Evolutionary conservation across 805 yeast genomes (phyloP), one percentile per base, ranked within the genome.

Genomic region (Teunomyces panamensis): DNA sequence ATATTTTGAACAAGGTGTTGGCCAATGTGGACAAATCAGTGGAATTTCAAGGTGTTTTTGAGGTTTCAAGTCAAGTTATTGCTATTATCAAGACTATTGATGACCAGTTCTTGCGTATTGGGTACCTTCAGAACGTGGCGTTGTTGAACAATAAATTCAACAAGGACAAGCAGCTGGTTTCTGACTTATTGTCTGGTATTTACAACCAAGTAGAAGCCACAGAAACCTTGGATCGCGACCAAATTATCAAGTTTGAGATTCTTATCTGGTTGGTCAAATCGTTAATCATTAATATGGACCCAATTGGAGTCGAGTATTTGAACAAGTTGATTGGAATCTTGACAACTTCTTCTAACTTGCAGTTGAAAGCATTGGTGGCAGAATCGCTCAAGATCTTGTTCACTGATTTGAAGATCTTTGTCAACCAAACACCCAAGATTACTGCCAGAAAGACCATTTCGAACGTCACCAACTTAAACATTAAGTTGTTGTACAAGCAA

Each of bases 401-500:
- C 28, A 72, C 83, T n/a, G 91, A 89, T 55, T 74, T 87, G 43
- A 78, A 80, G 13, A 68, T 85, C 5, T 79, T 86, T 46, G 68
- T 74, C 41, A 81, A 79, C 56, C 76, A 65, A 29, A 49, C 58
- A n/a, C 47, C 48, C 17, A 46, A 39, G 7, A 49, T 50, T n/a
- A 58, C 56, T 29, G 55, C 57, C 34, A 52, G 53, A 11, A 73
- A 60, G 54, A 62, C 58, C 33, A 74, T 69, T 5, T 75, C 75
- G 26, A 69, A 69, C n/a, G 78, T 77, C 1, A 63, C 63, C 51
- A 81, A 81, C 52, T 74, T 86, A 47, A 80, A 83, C 49, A 78
- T 85, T 14, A 78, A 87, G 49, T 64, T 79, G 39, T 72, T 94
- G 20, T 89, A 86, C 74, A 89, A 89, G 60, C 99, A 94, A 59